A percentile compares a stretch with the other conserved stretches of the same genome.
These are phyloP conservation scores for Eucalyptus pumila DNA, from an alignment of 345 rosid species.

Conservation along the genomic window DNA sequence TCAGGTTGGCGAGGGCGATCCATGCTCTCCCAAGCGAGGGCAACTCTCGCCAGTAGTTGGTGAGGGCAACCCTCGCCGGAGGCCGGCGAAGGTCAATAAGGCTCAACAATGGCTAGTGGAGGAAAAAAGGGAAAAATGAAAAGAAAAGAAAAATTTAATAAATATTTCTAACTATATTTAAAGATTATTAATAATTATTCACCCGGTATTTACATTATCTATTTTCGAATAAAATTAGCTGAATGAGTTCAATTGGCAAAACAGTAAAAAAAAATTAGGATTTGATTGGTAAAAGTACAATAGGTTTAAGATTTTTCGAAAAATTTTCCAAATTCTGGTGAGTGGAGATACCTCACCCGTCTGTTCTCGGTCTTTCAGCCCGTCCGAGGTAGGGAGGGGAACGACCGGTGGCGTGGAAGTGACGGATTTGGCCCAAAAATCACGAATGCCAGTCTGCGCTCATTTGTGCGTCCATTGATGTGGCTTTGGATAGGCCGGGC, in stretches of 20 bases:
- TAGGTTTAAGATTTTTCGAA: too few species aligned
- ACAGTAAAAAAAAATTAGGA: accelerated
- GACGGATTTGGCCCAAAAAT: background rate
- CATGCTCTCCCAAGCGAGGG: too few species aligned
- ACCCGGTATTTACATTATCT: too few species aligned
- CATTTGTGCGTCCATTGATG: background rate
- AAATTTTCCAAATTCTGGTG: too few species aligned
- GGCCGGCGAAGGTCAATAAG: accelerated
- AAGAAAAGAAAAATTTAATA: accelerated
- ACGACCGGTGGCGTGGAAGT: accelerated
- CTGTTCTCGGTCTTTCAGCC: background rate
- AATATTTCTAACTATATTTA: too few species aligned
- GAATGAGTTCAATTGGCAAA: too few species aligned
- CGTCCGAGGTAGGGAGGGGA: background rate
- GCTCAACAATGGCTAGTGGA: accelerated
- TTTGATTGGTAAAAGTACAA: accelerated
- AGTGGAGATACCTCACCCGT: too few species aligned
- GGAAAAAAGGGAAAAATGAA: too few species aligned
- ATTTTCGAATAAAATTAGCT: too few species aligned
- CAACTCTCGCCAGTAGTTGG: accelerated
- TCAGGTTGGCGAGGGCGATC: too few species aligned
- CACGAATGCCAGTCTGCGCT: background rate
- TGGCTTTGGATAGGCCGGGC: background rate
- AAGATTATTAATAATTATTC: too few species aligned
- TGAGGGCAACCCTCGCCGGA: accelerated